These are phyloP conservation scores for Pseudoturritis turrita DNA, from an alignment of 345 rosid species.

Conservation along the genomic window DNA sequence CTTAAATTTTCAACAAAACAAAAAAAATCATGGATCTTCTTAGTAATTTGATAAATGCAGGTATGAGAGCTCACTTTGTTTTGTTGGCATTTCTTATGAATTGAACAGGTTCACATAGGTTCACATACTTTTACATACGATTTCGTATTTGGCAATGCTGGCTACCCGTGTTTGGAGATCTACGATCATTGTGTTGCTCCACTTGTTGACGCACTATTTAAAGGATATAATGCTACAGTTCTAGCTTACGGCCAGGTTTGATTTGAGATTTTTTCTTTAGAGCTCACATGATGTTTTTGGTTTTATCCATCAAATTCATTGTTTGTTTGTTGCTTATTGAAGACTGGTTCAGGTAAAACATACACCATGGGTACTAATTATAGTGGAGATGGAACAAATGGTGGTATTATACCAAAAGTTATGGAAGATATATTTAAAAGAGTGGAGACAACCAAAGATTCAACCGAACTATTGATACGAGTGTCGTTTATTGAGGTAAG, in stretches of 20 bases:
- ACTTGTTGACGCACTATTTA: slow-evolving; percentile 76
- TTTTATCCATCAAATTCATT: neutral
- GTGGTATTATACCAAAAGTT: slow-evolving; percentile 77
- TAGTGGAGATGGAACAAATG: slow-evolving; percentile 50
- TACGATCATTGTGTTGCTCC: slow-evolving; percentile 79
- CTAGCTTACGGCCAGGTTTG: slow-evolving; percentile 97
- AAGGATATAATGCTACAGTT: slow-evolving; percentile 91
- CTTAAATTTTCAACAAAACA: neutral
- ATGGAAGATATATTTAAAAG: slow-evolving; percentile 68
- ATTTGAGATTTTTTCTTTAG: neutral
- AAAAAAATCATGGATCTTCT: neutral
- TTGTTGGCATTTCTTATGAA: neutral
- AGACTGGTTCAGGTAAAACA: slow-evolving; percentile 97
- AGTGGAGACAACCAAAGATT: slow-evolving; percentile 44
- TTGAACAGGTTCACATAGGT: slow-evolving; percentile 74
- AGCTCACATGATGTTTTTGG: neutral
- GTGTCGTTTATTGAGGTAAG: slow-evolving; percentile 94
- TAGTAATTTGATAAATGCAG: neutral
- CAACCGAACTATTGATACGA: slow-evolving; percentile 63
- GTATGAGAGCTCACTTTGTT: neutral
- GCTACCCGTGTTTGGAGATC: slow-evolving; percentile 43
- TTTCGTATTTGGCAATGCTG: slow-evolving; percentile 57
- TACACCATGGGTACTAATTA: slow-evolving; percentile 97
- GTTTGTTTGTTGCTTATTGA: neutral
- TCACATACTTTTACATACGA: slow-evolving; percentile 85